Evolutionary conservation across 768 basidiomycete species (phyloP).

Genomic region (Amanita jacksonii): DNA sequence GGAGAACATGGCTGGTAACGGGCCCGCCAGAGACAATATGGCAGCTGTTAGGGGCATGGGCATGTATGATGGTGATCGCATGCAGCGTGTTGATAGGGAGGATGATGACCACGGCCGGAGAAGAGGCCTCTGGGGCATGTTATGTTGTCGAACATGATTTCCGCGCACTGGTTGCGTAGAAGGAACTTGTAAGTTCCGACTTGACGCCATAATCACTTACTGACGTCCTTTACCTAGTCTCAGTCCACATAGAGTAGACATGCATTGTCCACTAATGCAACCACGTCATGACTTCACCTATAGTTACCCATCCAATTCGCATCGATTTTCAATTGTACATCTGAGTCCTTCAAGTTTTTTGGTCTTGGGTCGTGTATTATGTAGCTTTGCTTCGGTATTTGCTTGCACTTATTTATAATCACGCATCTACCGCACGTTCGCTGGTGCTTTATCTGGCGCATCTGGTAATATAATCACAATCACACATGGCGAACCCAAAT

Average conservation of each 20-base stretch:
- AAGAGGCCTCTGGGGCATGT: constrained; percentile 50
- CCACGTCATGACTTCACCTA: too few relatives aligned
- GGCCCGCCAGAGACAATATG: constrained; percentile 21
- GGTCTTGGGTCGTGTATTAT: constrained; percentile 19
- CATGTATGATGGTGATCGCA: constrained; percentile 58
- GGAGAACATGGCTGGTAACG: constrained; percentile 39
- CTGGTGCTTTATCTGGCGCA: too few relatives aligned
- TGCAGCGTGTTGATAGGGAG: constrained; percentile 48
- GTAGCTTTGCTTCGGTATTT: constrained; percentile 11
- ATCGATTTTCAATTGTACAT: constrained; percentile 19
- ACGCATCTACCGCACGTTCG: constrained; percentile 2
- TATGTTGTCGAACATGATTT: constrained; percentile 61
- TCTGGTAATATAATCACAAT: too few relatives aligned
- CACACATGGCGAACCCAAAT: constrained; percentile 5
- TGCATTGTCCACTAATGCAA: constrained; percentile 5
- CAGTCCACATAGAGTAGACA: constrained; percentile 9
- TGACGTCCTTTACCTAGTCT: constrained; percentile 10
- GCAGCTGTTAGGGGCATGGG: constrained; percentile 43
- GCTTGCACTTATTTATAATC: constrained; percentile 10
- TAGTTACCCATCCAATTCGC: too few relatives aligned
- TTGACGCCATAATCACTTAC: not conserved
- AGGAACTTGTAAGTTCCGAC: constrained; percentile 9
- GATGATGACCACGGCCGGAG: constrained; percentile 57
- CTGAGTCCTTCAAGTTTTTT: constrained; percentile 7
- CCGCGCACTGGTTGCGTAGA: constrained; percentile 27